Evolutionary conservation across 495 filamentous ascomycete genomes (phyloP).

Genomic region (Penicillium paxilli): DNA sequence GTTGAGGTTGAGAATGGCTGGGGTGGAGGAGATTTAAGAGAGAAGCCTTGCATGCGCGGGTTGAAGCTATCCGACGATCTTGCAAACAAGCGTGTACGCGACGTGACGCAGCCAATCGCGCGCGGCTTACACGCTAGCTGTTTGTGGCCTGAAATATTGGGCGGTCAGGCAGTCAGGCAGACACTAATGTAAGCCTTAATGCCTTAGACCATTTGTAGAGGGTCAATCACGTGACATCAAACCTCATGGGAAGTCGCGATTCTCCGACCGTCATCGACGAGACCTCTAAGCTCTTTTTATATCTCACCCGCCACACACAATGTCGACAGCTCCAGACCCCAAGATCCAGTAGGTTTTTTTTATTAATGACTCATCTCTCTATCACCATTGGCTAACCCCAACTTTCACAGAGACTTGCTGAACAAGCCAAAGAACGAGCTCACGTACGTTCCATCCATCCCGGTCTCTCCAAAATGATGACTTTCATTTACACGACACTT

Average conservation of each 20-base stretch:
- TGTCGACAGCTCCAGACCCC: slow-evolving; percentile 60
- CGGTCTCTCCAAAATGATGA: background rate
- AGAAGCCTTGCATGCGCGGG: slow-evolving; percentile 46
- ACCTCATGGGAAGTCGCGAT: slow-evolving; percentile 4
- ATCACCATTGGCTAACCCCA: slow-evolving; percentile 11
- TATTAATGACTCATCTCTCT: slow-evolving; percentile 18
- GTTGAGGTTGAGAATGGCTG: slow-evolving; percentile 23
- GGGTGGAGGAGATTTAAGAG: slow-evolving; percentile 27
- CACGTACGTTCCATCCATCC: slow-evolving; percentile 56
- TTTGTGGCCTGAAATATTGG: background rate
- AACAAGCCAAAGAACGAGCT: slow-evolving; percentile 78
- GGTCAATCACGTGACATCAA: slow-evolving; percentile 17
- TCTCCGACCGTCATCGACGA: slow-evolving; percentile 1
- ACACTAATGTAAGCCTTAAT: background rate
- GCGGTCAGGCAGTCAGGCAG: slow-evolving; percentile 2
- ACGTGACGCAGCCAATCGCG: slow-evolving; percentile 52
- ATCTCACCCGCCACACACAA: slow-evolving; percentile 36
- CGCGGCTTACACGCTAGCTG: background rate
- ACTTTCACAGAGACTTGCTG: slow-evolving; percentile 65
- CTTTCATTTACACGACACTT: slow-evolving; percentile 5
- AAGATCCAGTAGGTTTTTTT: slow-evolving; percentile 71
- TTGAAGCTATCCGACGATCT: slow-evolving; percentile 35
- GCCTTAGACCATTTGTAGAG: too few relatives aligned
- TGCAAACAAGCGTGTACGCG: slow-evolving; percentile 45
- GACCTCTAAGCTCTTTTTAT: slow-evolving; percentile 27